A percentile compares a stretch with the other conserved stretches of the same genome.
Conservation (phyloP, 2,329 filamentous ascomycete species). For the Monosporascus sp. region DNA sequence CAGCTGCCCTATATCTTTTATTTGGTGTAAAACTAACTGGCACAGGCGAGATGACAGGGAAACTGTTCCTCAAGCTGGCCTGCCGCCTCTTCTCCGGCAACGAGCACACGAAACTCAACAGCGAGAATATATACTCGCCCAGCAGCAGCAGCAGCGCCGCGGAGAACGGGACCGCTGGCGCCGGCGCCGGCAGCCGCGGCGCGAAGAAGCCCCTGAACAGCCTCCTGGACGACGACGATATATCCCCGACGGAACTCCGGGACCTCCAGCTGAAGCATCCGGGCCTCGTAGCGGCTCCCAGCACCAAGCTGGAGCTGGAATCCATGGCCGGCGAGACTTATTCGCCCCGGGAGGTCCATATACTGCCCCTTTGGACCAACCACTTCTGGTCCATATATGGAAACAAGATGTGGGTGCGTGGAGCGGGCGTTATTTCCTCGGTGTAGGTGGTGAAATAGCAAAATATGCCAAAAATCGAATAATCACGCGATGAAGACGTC, state of each 20-base stretch:
- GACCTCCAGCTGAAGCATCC: background rate
- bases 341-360: constrained; percentile 3
- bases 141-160: background rate
- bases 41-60: constrained; percentile 36
- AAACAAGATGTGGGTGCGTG: constrained; percentile 10
- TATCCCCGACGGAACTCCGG: background rate
- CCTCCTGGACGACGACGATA: background rate
- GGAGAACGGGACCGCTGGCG: no score
- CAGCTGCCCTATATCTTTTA: background rate
- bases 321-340: constrained; percentile 1
- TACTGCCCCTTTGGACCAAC: constrained; percentile 10
- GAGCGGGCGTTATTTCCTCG: constrained; percentile 4
- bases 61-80: constrained; percentile 10
- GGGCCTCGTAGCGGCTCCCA: background rate
- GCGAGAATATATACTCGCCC: constrained; percentile 1
- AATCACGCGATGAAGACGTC: background rate
- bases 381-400: constrained; percentile 14
- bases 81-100: background rate
- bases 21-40: constrained; percentile 1
- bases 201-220: background rate
- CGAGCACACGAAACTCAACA: background rate
- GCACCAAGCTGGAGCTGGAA: background rate
- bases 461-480: background rate
- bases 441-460: background rate
- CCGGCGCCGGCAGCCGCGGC: no score